Conservation (phyloP, 352 stramenopile species). For the Peronospora farinosa region DNA sequence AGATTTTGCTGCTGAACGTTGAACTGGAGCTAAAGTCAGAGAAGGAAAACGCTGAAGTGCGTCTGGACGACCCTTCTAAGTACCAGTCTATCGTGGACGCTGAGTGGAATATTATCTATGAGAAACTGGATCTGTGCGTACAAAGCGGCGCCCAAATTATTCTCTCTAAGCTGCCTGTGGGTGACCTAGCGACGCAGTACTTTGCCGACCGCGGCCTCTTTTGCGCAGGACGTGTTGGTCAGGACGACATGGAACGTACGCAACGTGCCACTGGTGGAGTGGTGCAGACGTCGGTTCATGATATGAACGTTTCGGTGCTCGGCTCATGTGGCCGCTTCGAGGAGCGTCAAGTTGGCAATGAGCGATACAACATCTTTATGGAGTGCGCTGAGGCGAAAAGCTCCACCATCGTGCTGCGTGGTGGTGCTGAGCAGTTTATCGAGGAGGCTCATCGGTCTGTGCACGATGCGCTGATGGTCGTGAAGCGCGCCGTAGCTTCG, state of each 20-base stretch:
- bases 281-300: conserved; percentile 91
- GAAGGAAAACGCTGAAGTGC: conserved; percentile 98
- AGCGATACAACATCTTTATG: conserved; percentile 99
- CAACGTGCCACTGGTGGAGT: conserved; percentile 92
- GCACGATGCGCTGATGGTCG: conserved; percentile 98
- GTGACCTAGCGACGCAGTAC: conserved; percentile 98
- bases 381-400: conserved; percentile 92
- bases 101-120: conserved; percentile 99
- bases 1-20: conserved; percentile 97
- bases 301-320: conserved; percentile 88
- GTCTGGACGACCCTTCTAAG: conserved; percentile 94
- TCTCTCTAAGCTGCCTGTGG: conserved; percentile 93
- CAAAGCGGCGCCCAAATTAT: conserved; percentile 96
- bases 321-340: conserved; percentile 95
- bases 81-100: conserved; percentile 99
- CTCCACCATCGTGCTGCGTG: conserved; percentile 95
- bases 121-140: conserved; percentile 92
- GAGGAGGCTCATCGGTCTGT: conserved; percentile 96
- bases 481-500: conserved; percentile 92
- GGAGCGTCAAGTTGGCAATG: conserved; percentile 95
- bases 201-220: conserved; percentile 98
- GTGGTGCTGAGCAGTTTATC: conserved; percentile 97
- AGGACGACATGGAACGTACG: conserved; percentile 96
- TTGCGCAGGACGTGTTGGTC: conserved; percentile 93
- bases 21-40: conserved; percentile 99